Evolutionary conservation across 2,329 filamentous ascomycete species (phyloP).

Genomic region (Annulohypoxylon truncatum): DNA sequence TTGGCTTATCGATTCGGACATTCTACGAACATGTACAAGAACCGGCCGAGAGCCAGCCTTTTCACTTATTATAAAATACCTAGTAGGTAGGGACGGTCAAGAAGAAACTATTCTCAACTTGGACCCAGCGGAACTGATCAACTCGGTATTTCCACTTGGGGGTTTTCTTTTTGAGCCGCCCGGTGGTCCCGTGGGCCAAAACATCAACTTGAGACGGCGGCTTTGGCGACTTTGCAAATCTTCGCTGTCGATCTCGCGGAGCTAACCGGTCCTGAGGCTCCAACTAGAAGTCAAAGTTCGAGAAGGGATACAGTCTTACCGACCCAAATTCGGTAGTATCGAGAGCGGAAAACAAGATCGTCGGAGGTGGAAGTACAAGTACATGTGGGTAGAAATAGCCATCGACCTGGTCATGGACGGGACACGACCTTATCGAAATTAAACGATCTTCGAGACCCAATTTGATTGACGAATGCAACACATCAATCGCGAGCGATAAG

Average conservation of each 20-base stretch:
- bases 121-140: slow-evolving; percentile 24
- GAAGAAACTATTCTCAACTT: slow-evolving; percentile 34
- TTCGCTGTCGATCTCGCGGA: slow-evolving; percentile 39
- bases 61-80: slow-evolving; percentile 1
- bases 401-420: slow-evolving; percentile 38
- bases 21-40: slow-evolving; percentile 3
- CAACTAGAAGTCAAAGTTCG: slow-evolving; percentile 39
- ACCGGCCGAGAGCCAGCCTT: slow-evolving; percentile 14
- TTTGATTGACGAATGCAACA: slow-evolving; percentile 42
- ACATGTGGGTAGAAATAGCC: slow-evolving; percentile 33
- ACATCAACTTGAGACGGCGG: slow-evolving; percentile 47
- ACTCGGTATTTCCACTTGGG: slow-evolving; percentile 35
- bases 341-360: slow-evolving; percentile 37
- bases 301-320: slow-evolving; percentile 29
- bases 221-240: slow-evolving; percentile 40
- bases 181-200: slow-evolving; percentile 30
- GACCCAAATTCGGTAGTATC: slow-evolving; percentile 33
- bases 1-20: slow-evolving; percentile 8
- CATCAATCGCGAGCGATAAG: slow-evolving; percentile 35
- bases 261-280: slow-evolving; percentile 38
- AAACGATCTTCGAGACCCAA: slow-evolving; percentile 42
- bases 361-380: slow-evolving; percentile 29
- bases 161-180: slow-evolving; percentile 33
- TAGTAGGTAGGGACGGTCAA: neutral
- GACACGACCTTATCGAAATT: slow-evolving; percentile 46